Evolutionary conservation across 2,329 filamentous ascomycete genomes (phyloP).

Genomic region (Remersonia thermophila): DNA sequence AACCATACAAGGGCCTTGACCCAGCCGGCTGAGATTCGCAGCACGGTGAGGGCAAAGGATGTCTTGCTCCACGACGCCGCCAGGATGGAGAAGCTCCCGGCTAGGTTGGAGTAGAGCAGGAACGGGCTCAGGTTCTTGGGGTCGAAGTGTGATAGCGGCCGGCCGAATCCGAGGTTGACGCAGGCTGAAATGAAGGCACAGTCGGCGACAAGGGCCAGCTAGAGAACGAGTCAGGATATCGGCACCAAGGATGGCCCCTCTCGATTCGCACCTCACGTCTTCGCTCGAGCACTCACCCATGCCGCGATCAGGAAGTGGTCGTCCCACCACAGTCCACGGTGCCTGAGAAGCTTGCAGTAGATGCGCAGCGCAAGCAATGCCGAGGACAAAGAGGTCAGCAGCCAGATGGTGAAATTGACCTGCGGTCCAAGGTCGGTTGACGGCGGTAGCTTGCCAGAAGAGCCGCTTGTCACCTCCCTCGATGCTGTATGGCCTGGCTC

Average conservation of each 20-base stretch:
- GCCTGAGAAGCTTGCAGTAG: slow-evolving; percentile 20
- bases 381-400: slow-evolving; percentile 11
- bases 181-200: slow-evolving; percentile 10
- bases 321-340: slow-evolving; percentile 21
- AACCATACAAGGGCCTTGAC: slow-evolving; percentile 18
- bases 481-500: no score
- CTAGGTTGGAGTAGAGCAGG: slow-evolving; percentile 13
- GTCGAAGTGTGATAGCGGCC: slow-evolving; percentile 15
- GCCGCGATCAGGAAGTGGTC: slow-evolving; percentile 17
- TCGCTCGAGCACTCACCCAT: slow-evolving; percentile 19
- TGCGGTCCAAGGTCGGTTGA: slow-evolving; percentile 12
- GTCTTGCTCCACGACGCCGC: slow-evolving; percentile 24
- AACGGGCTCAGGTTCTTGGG: slow-evolving; percentile 10
- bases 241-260: background rate
- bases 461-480: no score
- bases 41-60: slow-evolving; percentile 22
- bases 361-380: slow-evolving; percentile 17
- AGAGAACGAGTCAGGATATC: background rate
- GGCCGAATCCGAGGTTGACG: slow-evolving; percentile 17
- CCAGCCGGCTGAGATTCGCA: slow-evolving; percentile 20
- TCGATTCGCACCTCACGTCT: background rate
- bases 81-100: slow-evolving; percentile 22
- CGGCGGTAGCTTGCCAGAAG: no score
- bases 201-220: slow-evolving; percentile 11
- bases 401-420: slow-evolving; percentile 15